phyloP scores from a whole-genome alignment of 352 stramenopile species.

The Phytopythium vexans region DNA sequence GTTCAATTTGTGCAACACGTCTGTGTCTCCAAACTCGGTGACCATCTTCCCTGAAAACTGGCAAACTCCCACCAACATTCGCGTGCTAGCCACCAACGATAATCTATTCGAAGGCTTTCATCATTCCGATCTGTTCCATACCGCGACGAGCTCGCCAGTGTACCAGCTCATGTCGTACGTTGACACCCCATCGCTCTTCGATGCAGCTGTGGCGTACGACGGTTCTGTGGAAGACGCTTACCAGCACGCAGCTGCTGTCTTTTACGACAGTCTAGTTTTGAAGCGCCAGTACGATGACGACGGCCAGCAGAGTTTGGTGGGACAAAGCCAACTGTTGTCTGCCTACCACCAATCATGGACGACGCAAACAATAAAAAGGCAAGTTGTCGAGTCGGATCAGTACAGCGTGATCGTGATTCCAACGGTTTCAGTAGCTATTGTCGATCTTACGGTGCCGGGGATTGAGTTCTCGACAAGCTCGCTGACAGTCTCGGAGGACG shows the following conservation, averaged over 20 bases:
- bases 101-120: conserved; percentile 58
- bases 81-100: conserved; percentile 51
- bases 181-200: conserved; percentile 11
- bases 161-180: conserved; percentile 32
- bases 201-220: not conserved
- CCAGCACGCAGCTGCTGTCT: no score
- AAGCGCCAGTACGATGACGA: conserved; percentile 6
- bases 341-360: conserved; percentile 23
- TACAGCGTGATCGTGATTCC: conserved; percentile 23
- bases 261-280: conserved; percentile 27
- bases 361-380: conserved; percentile 16
- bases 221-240: no score
- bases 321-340: conserved; percentile 15
- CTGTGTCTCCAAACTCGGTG: conserved; percentile 31
- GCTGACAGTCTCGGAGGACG: conserved; percentile 59
- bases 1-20: conserved; percentile 74
- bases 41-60: conserved; percentile 45
- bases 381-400: conserved; percentile 18
- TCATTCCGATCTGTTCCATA: conserved; percentile 23
- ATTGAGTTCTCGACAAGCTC: conserved; percentile 71
- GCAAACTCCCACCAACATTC: conserved; percentile 28
- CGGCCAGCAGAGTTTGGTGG: not conserved
- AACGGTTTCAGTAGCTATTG: conserved; percentile 23
- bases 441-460: conserved; percentile 49
- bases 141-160: conserved; percentile 15